phyloP scores from a whole-genome alignment of 768 basidiomycete species.

The Lactifluus hygrophoroides region DNA sequence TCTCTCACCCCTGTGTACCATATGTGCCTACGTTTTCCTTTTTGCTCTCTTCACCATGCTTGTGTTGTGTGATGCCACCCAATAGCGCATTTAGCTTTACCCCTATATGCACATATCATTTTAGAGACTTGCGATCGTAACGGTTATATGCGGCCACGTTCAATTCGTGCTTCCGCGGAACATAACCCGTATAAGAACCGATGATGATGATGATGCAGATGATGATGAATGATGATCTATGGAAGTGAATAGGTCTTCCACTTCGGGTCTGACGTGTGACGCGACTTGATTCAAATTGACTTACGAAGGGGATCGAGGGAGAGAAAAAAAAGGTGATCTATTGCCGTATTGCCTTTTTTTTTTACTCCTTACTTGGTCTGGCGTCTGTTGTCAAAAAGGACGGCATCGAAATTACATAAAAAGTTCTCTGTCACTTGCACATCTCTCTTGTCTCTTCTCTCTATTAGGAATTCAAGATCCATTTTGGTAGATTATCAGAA shows the following conservation, averaged over 20 bases:
- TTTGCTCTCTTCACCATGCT: no score
- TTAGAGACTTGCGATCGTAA: background rate
- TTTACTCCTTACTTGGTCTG: background rate
- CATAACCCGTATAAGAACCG: background rate
- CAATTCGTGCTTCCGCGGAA: background rate
- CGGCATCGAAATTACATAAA: conserved; percentile 7
- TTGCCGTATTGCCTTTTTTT: background rate
- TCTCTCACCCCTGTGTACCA: conserved; percentile 7
- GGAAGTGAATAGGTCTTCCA: background rate
- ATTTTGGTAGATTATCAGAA: conserved; percentile 6
- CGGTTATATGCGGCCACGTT: conserved; percentile 1
- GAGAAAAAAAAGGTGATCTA: background rate
- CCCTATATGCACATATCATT: conserved; percentile 8
- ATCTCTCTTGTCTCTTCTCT: no score
- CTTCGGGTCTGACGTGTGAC: conserved; percentile 1
- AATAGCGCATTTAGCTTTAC: conserved; percentile 7
- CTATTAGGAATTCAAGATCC: no score
- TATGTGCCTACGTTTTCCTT: conserved; percentile 5
- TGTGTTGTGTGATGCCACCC: conserved; percentile 4
- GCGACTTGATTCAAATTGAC: background rate
- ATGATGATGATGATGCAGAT: conserved; percentile 2
- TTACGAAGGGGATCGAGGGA: background rate
- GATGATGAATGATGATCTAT: conserved; percentile 8
- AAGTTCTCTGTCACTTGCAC: background rate
- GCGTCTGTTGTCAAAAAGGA: background rate